Evolutionary conservation across 2,329 filamentous ascomycete genomes (phyloP), one percentile per base, ranked within the genome.

Genomic region (Cladophialophora immunda): DNA sequence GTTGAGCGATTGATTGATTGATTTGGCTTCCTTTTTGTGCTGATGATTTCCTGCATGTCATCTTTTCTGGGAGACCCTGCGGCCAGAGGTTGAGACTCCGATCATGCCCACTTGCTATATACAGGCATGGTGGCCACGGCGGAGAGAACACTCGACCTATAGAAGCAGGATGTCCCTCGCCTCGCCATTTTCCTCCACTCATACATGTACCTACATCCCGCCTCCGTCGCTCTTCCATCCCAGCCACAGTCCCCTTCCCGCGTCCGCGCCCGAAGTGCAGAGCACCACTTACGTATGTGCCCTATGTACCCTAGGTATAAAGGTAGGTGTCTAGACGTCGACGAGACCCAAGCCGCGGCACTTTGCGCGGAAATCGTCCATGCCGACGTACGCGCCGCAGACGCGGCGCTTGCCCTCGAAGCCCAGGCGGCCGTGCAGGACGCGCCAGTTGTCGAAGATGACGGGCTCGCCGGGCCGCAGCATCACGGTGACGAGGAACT

Each of bases 381-480:
- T 72, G 34, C 66, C 81, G 93, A 92, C 90, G 75, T 98, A 98
- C 9, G 87, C 94, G 67, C 95, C 95, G 78, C 94, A 97, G 75
- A 99, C 92, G 71, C 94, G 89, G 71, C 95, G 85, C 75, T 91
- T 88, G 1, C 95, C 95, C 5, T 89, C 90, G 75, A 98, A 99
- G 0, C 87, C 87, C 59, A 89, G 89, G 73, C 95, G 85, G 0
- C 94, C 95, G 78, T 99, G 95, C 72, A 98, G 81, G 36, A 97
- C 91, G 66, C 95, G 87, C 93, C 94, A 97, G 75, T 99, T 98
- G 76, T 99, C 92, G 78, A 99, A 97, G 55, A 98, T 91, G 64
- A 97, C 75, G 5, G 93, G 86, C 60, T 83, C 88, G 1, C 95
- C 95, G 0, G 95, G 94, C 73, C 86, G 80, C 63, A 99, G 81